Conservation (phyloP, 2,329 filamentous ascomycete genomes). For the Botrytis cinerea region DNA sequence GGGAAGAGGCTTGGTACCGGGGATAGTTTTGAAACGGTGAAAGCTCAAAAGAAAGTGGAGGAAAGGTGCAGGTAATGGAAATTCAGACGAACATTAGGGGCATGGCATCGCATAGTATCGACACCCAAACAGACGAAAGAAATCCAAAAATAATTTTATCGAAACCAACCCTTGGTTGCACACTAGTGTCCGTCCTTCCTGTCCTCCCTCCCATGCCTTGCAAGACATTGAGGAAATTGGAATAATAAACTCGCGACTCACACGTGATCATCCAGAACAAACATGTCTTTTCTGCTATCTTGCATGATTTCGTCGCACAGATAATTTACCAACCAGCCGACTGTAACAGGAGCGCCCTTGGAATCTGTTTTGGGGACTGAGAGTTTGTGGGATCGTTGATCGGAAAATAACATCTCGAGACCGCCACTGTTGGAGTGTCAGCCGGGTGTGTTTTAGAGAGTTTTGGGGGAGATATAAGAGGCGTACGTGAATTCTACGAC, state of each 20-base stretch:
- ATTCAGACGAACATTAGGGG: slow-evolving; percentile 22
- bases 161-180: background rate
- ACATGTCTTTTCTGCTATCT: slow-evolving; percentile 82
- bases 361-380: slow-evolving; percentile 64
- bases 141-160: background rate
- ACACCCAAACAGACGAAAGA: background rate
- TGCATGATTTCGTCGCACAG: slow-evolving; percentile 83
- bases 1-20: slow-evolving; percentile 14
- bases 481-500: slow-evolving; percentile 67
- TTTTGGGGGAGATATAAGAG: background rate
- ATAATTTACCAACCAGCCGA: slow-evolving; percentile 75
- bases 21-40: slow-evolving; percentile 4
- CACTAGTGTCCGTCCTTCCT: background rate
- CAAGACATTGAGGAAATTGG: slow-evolving; percentile 25
- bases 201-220: background rate
- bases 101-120: background rate
- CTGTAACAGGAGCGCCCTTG: slow-evolving; percentile 62
- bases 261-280: slow-evolving; percentile 85
- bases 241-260: slow-evolving; percentile 51
- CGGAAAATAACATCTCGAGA: slow-evolving; percentile 89
- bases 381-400: slow-evolving; percentile 73
- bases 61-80: background rate
- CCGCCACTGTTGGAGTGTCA: slow-evolving; percentile 64
- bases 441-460: background rate
- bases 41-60: background rate